Conservation (phyloP, 306 rosid species). For the Luffa acutangula region DNA sequence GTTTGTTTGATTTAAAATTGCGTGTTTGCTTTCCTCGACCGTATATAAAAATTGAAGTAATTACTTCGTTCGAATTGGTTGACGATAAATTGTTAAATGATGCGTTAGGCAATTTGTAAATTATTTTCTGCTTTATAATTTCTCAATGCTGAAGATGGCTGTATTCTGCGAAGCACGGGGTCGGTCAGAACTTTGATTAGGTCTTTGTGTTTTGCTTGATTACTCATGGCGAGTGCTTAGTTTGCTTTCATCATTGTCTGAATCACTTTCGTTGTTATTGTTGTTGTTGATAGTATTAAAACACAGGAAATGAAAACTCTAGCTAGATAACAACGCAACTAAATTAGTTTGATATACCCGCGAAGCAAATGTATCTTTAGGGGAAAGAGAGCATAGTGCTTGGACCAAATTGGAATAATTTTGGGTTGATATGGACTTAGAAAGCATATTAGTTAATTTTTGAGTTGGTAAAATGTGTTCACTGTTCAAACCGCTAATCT, state of each 20-base stretch:
- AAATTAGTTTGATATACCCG: too few relatives aligned
- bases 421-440: too few relatives aligned
- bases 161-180: neutral
- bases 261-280: neutral
- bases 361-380: too few relatives aligned
- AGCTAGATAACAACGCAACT: too few relatives aligned
- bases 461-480: too few relatives aligned
- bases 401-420: too few relatives aligned
- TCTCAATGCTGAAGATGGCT: neutral
- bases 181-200: neutral
- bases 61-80: neutral
- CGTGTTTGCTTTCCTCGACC: neutral
- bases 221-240: neutral
- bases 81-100: neutral
- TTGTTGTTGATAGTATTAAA: neutral
- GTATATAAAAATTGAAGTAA: neutral
- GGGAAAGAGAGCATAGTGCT: too few relatives aligned
- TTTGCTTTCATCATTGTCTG: neutral
- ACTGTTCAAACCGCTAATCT: too few relatives aligned
- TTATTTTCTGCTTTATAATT: neutral
- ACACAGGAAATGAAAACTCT: neutral
- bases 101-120: neutral
- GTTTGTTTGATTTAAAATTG: neutral
- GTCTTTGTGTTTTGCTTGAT: neutral
- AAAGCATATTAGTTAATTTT: too few relatives aligned